Base-by-base conservation (phyloP, 208 protist genomes). In the Trichomonas tenax region DNA sequence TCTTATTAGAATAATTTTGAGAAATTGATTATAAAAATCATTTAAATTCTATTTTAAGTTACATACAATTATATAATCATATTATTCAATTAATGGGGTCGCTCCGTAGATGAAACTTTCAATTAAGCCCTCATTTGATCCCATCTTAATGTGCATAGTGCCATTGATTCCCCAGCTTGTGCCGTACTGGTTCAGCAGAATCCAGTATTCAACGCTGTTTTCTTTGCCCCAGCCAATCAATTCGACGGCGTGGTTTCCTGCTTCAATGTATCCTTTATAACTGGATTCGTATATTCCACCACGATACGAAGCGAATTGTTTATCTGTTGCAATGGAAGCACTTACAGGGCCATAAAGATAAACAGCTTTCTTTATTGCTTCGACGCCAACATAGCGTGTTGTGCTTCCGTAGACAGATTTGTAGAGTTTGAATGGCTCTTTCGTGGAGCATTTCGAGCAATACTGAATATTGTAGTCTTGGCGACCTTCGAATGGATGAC, bases 91-190 rank as follows among this genome's bases (percentile, higher is more conserved):
- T 46, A 93, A 93, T 38, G 86, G 86, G 4, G 41, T 23, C 38
- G 86, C 86, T 51, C 44, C 86, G 51, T 93, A 93, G 23, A 93
- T 48, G 9, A 93, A 93, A 46, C 82, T 89, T 89, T 89, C 82
- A 23, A 89, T 46, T 46, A 89, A 46, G 21, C 40, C 82, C 31
- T 89, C 82, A 46, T 89, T 89, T 46, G 82, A n/a, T 17, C 82
- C 82, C 82, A 89, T 89, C 23, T 46, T 89, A 46, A 89, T 89
- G 8, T 46, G 17, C 34, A 89, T 89, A 48, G n/a, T 89, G 26
- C 82, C 82, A 8, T 89, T 89, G 4, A 46, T 46, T 48, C 82
- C 82, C 82, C 82, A 89, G 10, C 41, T 26, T 0, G 10, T 44
- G 0, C 82, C 82, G 41, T 89, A 46, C 17, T 89, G 82, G 82